Base-by-base conservation (phyloP, 2,329 filamentous ascomycete genomes). In the Curvularia sp. region DNA sequence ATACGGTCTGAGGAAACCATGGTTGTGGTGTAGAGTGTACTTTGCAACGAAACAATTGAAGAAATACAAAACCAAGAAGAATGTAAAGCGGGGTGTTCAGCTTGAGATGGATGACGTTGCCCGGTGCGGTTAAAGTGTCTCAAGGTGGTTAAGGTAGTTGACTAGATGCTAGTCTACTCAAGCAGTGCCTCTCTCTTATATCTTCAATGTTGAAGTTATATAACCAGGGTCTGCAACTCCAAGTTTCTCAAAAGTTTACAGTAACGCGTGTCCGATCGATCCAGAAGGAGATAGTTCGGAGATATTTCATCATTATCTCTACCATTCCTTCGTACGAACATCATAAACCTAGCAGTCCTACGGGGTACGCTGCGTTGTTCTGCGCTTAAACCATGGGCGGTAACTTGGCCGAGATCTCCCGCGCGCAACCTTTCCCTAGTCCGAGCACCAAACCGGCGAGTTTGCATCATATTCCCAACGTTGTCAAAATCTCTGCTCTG, bases 351-450 rank as follows among this genome's bases (percentile, higher is more conserved):
- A 20, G 44, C 44, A 47, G 44, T 15, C n/a, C 26, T 47, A 31
- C 20, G 26, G 10, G 44, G n/a, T 47, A 26, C 10, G 28, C 9
- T 28, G 26, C 26, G 44, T n/a, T 30, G 28, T 33, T 33, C 5
- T 28, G 30, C 18, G 5, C 12, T 47, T 47, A n/a, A 31, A 13
- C 18, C 33, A 28, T 18, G 15, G 2, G 43, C 26, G n/a, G 28
- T 47, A 31, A 20, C 28, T 47, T 47, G 26, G 44, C 44, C 44
- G 28, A 47, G 44, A 47, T 33, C n/a, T 47, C 44, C 28, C 44
- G 44, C 6, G 44, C 28, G 44, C 44, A n/a, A 22, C 28, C 31
- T 46, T 47, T 31, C 10, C n/a, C 18, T 5, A 43, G 28, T 4
- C n/a, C n/a, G 5, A 7, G 28, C n/a, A 13, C 18, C 6, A 47